phyloP scores from a whole-genome alignment of 495 filamentous ascomycete genomes.

The Penicillium herquei region DNA sequence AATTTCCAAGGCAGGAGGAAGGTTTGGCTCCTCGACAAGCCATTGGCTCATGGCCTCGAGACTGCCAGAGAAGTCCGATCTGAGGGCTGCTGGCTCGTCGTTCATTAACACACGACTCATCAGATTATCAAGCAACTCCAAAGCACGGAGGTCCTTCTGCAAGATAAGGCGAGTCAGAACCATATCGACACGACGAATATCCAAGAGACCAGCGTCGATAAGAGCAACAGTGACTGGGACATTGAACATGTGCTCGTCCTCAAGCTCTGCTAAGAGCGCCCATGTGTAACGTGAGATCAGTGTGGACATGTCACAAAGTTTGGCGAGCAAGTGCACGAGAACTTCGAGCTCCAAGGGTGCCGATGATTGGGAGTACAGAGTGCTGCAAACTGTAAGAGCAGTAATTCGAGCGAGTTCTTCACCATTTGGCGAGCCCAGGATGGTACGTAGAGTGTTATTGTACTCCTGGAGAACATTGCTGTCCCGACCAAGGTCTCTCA shows the following conservation, averaged over 20 bases:
- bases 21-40: conserved; percentile 69
- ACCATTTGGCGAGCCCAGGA: conserved; percentile 50
- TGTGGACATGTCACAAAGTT: conserved; percentile 74
- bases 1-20: conserved; percentile 64
- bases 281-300: conserved; percentile 72
- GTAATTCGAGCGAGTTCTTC: conserved; percentile 68
- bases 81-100: conserved; percentile 70
- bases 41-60: conserved; percentile 78
- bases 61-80: conserved; percentile 82
- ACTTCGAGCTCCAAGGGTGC: conserved; percentile 74
- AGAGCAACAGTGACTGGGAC: conserved; percentile 73
- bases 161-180: conserved; percentile 69
- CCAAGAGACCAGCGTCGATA: conserved; percentile 69
- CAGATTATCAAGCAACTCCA: conserved; percentile 73
- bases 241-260: conserved; percentile 76
- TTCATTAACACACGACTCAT: conserved; percentile 75
- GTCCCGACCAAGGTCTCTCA: conserved; percentile 64
- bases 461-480: conserved; percentile 64
- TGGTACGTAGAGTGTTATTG: conserved; percentile 50
- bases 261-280: conserved; percentile 58
- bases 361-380: conserved; percentile 60
- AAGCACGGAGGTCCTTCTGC: conserved; percentile 62
- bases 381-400: conserved; percentile 67
- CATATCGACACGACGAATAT: conserved; percentile 76
- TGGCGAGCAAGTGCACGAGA: conserved; percentile 75